phyloP scores from a whole-genome alignment of 1,284 basidiomycete genomes.

The Laetiporus sulphureus region DNA sequence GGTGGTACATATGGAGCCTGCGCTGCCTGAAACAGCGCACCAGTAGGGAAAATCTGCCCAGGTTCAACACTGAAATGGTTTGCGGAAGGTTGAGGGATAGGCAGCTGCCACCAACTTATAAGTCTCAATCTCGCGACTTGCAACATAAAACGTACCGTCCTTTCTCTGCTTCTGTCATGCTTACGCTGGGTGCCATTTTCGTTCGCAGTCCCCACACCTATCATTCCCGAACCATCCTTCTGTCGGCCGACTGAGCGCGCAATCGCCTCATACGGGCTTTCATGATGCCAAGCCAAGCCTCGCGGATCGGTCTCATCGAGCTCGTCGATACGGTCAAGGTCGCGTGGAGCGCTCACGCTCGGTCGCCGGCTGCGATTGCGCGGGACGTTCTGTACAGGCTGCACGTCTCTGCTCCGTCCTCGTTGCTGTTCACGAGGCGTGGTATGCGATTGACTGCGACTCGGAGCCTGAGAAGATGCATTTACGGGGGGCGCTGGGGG shows the following conservation, averaged over 20 bases:
- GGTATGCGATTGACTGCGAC: slow-evolving; percentile 5
- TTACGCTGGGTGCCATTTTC: too few species aligned
- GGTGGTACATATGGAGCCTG: slow-evolving; percentile 4
- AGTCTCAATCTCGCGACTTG: too few species aligned
- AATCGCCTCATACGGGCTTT: slow-evolving; percentile 61
- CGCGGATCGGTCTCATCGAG: slow-evolving; percentile 66
- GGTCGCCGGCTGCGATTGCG: slow-evolving; percentile 21
- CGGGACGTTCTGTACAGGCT: slow-evolving; percentile 11
- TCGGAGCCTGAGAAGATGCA: background rate
- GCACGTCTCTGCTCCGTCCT: slow-evolving; percentile 7
- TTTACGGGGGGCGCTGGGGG: background rate
- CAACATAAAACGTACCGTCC: too few species aligned
- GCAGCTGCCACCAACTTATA: too few species aligned
- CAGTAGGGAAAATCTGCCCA: slow-evolving; percentile 25
- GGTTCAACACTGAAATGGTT: slow-evolving; percentile 19
- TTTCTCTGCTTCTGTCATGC: too few species aligned
- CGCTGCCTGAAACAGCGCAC: slow-evolving; percentile 6
- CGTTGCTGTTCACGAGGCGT: background rate
- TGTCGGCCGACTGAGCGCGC: slow-evolving; percentile 6
- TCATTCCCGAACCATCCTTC: background rate
- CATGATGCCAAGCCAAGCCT: slow-evolving; percentile 54
- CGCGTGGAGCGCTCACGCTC: slow-evolving; percentile 24
- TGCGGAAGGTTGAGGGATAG: too few species aligned
- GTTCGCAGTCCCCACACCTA: background rate
- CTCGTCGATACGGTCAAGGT: slow-evolving; percentile 68